A percentile compares a stretch with the other conserved stretches of the same genome.
Evolutionary conservation across 192 early-diverging fungal species (phyloP).

Genomic region (Dimargaris verticillata): DNA sequence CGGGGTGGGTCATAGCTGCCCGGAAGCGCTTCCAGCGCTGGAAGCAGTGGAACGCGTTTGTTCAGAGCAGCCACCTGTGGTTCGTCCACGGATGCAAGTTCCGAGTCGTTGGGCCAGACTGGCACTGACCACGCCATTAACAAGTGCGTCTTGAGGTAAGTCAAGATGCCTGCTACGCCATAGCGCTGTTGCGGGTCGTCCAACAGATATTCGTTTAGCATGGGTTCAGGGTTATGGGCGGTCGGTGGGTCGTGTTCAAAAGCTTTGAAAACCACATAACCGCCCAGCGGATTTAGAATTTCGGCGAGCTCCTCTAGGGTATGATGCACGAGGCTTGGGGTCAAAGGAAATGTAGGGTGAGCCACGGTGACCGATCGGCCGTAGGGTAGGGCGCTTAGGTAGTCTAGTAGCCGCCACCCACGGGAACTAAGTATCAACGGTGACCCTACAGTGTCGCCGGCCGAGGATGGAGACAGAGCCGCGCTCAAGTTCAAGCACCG

Average conservation of each 20-base stretch:
- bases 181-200: not conserved
- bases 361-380: not conserved
- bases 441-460: too few species aligned
- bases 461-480: not conserved
- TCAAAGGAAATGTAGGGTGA: not conserved
- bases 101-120: too few species aligned
- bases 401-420: not conserved
- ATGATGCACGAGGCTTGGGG: not conserved
- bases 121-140: not conserved
- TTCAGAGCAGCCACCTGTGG: too few species aligned
- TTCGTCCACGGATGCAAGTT: too few species aligned
- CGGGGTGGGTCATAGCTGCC: too few species aligned
- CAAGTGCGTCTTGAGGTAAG: slow-evolving; percentile 1
- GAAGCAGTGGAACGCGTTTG: too few species aligned
- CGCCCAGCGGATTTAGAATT: not conserved
- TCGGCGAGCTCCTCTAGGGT: not conserved
- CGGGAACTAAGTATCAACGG: not conserved
- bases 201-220: not conserved
- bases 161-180: not conserved
- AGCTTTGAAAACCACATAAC: not conserved
- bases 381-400: not conserved
- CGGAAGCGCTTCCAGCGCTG: too few species aligned
- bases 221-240: not conserved
- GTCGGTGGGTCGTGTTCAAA: not conserved
- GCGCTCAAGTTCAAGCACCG: too few species aligned